Percentiles rank a stretch among this genome's conserved stretches.
Conservation (phyloP, 306 rosid genomes). For the Trichosanthes cucumerina region DNA sequence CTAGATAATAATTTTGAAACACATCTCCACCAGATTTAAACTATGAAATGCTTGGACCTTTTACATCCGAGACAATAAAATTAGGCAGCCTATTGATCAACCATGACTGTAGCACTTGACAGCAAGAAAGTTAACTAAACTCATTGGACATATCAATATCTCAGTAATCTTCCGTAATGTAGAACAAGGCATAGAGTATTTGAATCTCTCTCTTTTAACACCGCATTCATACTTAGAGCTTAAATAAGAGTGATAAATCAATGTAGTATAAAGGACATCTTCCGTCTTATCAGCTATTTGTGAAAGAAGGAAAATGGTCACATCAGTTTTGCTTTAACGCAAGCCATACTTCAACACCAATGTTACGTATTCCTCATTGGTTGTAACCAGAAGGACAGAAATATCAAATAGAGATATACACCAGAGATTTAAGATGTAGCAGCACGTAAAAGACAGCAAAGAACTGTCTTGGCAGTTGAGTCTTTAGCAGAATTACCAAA, state of each 20-base stretch:
- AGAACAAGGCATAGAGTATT: background rate
- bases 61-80: background rate
- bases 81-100: background rate
- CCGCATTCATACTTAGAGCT: background rate
- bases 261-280: background rate
- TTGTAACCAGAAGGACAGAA: background rate
- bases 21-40: background rate
- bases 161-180: background rate
- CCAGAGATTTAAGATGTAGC: background rate
- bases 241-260: background rate
- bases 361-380: background rate
- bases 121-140: background rate
- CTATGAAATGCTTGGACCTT: background rate
- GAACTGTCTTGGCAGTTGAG: background rate
- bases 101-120: background rate
- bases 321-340: background rate
- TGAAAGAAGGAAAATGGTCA: background rate
- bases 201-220: background rate
- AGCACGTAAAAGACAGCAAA: background rate
- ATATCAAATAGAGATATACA: background rate
- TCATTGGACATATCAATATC: background rate
- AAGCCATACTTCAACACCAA: background rate
- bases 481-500: slow-evolving; percentile 42
- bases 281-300: background rate
- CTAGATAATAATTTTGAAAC: background rate